Percentiles rank a stretch among this genome's conserved stretches.
These are phyloP conservation scores for Candida sp. DNA, from an alignment of 1,139 yeast genomes.

Conservation along the genomic window DNA sequence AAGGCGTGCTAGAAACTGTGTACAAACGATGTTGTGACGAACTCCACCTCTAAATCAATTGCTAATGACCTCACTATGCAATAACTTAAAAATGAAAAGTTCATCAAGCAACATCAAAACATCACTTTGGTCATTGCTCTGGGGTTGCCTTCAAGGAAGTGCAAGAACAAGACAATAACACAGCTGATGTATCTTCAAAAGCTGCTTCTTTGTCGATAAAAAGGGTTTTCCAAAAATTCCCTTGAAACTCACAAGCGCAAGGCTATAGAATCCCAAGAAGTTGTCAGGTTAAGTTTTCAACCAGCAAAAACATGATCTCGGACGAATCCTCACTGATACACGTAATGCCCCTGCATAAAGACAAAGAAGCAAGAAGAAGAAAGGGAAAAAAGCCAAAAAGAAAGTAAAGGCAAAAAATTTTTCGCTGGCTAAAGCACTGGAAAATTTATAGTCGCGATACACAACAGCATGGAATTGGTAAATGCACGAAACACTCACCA, in stretches of 20 bases:
- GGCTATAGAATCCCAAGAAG: conserved; percentile 68
- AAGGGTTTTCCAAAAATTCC: conserved; percentile 76
- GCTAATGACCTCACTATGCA: conserved; percentile 15
- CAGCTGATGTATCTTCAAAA: too few species aligned
- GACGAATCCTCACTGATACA: conserved; percentile 99
- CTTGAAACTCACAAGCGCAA: conserved; percentile 47
- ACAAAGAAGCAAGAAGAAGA: conserved; percentile 50
- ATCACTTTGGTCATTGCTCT: neutral
- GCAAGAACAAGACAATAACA: conserved; percentile 13
- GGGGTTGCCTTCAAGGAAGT: conserved; percentile 38
- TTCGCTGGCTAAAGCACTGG: conserved; percentile 7
- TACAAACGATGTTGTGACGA: neutral
- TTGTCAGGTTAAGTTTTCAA: conserved; percentile 99
- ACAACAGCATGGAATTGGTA: neutral
- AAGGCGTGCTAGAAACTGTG: conserved; percentile 40
- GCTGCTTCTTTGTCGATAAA: neutral
- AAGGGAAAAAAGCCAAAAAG: conserved; percentile 6
- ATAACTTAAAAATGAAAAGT: conserved; percentile 10
- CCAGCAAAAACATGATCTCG: conserved; percentile 99
- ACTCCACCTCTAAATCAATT: conserved; percentile 7
- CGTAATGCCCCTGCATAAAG: conserved; percentile 99
- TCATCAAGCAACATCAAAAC: conserved; percentile 4
- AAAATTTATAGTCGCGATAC: conserved; percentile 6
- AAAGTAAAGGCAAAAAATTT: conserved; percentile 2
- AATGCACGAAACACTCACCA: neutral